These are phyloP conservation scores for Sporothrix humicola DNA, from an alignment of 2,329 filamentous ascomycete genomes.

Conservation along the genomic window DNA sequence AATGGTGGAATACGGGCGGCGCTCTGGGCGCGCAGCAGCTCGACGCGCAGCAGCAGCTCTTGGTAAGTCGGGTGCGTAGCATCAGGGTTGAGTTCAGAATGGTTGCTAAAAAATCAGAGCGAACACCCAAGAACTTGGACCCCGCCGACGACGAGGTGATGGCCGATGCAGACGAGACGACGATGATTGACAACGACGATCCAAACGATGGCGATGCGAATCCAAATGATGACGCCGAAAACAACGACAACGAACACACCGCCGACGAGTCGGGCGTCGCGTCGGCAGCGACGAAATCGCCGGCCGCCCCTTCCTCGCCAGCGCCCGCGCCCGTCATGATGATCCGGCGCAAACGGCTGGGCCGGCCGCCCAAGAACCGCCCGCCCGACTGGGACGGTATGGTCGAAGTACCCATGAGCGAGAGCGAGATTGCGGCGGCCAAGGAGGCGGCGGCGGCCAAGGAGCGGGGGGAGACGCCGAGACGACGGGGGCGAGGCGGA, in stretches of 20 bases:
- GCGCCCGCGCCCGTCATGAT: constrained; percentile 63
- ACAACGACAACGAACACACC: constrained; percentile 44
- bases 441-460: constrained; percentile 27
- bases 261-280: constrained; percentile 55
- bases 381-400: constrained; percentile 78
- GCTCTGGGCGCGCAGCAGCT: constrained; percentile 53
- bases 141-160: constrained; percentile 54
- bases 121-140: constrained; percentile 53
- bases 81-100: neutral
- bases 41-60: constrained; percentile 52
- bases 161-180: constrained; percentile 48
- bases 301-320: constrained; percentile 50
- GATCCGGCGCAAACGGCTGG: constrained; percentile 77
- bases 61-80: constrained; percentile 49
- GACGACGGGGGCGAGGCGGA: constrained; percentile 70
- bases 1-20: constrained; percentile 44
- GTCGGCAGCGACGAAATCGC: constrained; percentile 38
- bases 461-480: constrained; percentile 54
- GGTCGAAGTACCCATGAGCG: constrained; percentile 60
- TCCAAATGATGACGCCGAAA: constrained; percentile 49
- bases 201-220: constrained; percentile 63
- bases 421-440: constrained; percentile 41
- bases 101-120: constrained; percentile 47
- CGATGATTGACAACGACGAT: constrained; percentile 49
- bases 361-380: constrained; percentile 82